phyloP scores from a whole-genome alignment of 2,329 filamentous ascomycete genomes.

The Fusarium scirpi region DNA sequence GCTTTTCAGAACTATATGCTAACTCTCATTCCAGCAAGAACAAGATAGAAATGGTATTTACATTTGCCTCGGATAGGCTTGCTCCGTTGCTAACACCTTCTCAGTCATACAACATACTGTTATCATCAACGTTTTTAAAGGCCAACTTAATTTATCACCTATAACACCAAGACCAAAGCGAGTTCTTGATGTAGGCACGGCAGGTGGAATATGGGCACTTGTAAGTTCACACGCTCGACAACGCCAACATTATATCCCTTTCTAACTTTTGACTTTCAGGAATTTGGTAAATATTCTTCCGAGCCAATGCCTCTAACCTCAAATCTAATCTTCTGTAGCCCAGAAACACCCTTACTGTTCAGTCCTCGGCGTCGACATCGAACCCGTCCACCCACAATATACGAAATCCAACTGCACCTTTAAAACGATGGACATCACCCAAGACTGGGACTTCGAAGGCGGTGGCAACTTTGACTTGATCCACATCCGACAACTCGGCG shows the following conservation, averaged over 20 bases:
- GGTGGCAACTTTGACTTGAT: constrained; percentile 37
- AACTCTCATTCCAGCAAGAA: constrained; percentile 37
- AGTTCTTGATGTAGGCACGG: constrained; percentile 40
- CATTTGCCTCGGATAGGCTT: not conserved
- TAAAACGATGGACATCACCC: constrained; percentile 31
- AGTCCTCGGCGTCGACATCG: constrained; percentile 41
- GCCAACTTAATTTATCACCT: constrained; percentile 38
- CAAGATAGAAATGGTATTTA: constrained; percentile 43
- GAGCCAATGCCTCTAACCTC: not conserved
- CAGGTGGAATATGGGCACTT: constrained; percentile 38
- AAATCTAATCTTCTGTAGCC: constrained; percentile 27
- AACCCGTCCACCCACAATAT: constrained; percentile 32
- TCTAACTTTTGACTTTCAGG: constrained; percentile 23
- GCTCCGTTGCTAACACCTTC: too few species aligned
- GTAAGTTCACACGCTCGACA: constrained; percentile 7
- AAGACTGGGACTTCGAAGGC: constrained; percentile 36
- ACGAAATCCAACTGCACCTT: constrained; percentile 38
- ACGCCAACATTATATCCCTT: not conserved
- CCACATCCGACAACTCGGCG: constrained; percentile 37
- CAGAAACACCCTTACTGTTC: constrained; percentile 38
- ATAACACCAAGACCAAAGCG: constrained; percentile 30
- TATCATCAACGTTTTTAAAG: constrained; percentile 40
- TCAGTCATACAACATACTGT: constrained; percentile 41
- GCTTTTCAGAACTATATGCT: not conserved
- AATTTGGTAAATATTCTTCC: constrained; percentile 31